Evolutionary conservation across 2,329 filamentous ascomycete species (phyloP).

Genomic region (Corinectria fuckeliana): DNA sequence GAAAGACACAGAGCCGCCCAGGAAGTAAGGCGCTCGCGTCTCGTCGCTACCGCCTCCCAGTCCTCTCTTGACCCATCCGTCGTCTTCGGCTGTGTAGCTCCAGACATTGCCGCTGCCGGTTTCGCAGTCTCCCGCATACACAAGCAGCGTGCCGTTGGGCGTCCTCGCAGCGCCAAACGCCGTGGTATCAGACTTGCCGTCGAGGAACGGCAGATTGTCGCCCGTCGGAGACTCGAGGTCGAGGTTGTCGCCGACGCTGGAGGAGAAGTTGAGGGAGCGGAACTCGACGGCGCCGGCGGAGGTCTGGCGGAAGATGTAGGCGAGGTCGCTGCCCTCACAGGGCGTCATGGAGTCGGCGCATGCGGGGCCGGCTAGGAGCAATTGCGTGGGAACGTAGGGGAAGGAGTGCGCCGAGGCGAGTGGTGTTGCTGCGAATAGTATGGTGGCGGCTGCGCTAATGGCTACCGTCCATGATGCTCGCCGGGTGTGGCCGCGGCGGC

Average conservation of each 20-base stretch:
- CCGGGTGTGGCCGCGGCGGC: slow-evolving; percentile 11
- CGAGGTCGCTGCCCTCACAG: slow-evolving; percentile 52
- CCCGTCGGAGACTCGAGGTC: slow-evolving; percentile 58
- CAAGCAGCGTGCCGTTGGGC: slow-evolving; percentile 70
- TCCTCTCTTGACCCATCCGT: slow-evolving; percentile 33
- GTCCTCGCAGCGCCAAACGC: slow-evolving; percentile 74
- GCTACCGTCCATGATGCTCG: slow-evolving; percentile 13
- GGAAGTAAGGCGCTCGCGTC: slow-evolving; percentile 53
- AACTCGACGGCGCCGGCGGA: slow-evolving; percentile 57
- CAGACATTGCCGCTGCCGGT: slow-evolving; percentile 66
- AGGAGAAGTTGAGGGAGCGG: slow-evolving; percentile 70
- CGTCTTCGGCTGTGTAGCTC: slow-evolving; percentile 56
- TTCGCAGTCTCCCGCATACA: slow-evolving; percentile 77
- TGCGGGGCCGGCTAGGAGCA: slow-evolving; percentile 62
- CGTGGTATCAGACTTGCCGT: slow-evolving; percentile 51
- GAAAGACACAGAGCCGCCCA: slow-evolving; percentile 69
- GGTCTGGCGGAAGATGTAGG: slow-evolving; percentile 73
- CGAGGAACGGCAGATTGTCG: slow-evolving; percentile 67
- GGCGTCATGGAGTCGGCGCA: slow-evolving; percentile 50
- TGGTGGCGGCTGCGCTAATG: slow-evolving; percentile 4
- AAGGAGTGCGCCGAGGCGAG: slow-evolving; percentile 54
- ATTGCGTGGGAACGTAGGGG: slow-evolving; percentile 79
- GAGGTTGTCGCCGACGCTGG: slow-evolving; percentile 56
- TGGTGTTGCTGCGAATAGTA: slow-evolving; percentile 19
- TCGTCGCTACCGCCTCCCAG: slow-evolving; percentile 28